Percentiles rank a stretch among this genome's conserved stretches.
phyloP scores from a whole-genome alignment of 768 basidiomycete genomes.

The Lentinula guzmanii region DNA sequence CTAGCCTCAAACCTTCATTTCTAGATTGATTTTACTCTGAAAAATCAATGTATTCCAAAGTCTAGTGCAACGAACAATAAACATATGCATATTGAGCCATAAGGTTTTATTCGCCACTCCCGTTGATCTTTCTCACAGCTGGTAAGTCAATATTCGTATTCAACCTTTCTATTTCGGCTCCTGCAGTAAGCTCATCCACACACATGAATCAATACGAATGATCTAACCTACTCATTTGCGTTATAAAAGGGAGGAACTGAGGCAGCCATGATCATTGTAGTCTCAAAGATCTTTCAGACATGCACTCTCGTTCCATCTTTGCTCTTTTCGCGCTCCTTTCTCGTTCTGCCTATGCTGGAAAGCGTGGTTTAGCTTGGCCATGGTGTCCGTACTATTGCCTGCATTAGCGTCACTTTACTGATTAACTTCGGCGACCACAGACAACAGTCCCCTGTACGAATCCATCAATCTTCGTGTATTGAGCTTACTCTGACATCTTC shows the following conservation, averaged over 20 bases:
- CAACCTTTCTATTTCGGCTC: not conserved
- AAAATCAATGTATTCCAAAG: not conserved
- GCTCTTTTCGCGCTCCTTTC: slow-evolving; percentile 10
- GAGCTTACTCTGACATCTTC: not conserved
- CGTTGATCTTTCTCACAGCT: slow-evolving; percentile 1
- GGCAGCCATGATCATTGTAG: not conserved
- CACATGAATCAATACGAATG: not conserved
- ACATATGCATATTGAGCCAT: not conserved
- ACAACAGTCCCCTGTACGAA: slow-evolving; percentile 23
- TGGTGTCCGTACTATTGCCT: slow-evolving; percentile 19
- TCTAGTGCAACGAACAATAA: not conserved
- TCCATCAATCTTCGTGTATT: not conserved
- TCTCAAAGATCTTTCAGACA: not conserved
- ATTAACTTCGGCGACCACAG: slow-evolving; percentile 9
- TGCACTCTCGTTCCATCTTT: slow-evolving; percentile 2
- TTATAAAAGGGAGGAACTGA: not conserved
- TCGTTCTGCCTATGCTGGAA: slow-evolving; percentile 22
- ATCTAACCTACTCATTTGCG: not conserved
- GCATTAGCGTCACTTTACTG: not conserved
- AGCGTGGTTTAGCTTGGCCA: slow-evolving; percentile 30
- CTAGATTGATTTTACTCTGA: too few species aligned
- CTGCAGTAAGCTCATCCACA: not conserved
- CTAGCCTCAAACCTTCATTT: too few species aligned
- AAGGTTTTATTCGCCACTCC: not conserved
- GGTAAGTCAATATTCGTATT: not conserved